Evolutionary conservation across 2,329 filamentous ascomycete species (phyloP).

Genomic region (Alternaria dauci): DNA sequence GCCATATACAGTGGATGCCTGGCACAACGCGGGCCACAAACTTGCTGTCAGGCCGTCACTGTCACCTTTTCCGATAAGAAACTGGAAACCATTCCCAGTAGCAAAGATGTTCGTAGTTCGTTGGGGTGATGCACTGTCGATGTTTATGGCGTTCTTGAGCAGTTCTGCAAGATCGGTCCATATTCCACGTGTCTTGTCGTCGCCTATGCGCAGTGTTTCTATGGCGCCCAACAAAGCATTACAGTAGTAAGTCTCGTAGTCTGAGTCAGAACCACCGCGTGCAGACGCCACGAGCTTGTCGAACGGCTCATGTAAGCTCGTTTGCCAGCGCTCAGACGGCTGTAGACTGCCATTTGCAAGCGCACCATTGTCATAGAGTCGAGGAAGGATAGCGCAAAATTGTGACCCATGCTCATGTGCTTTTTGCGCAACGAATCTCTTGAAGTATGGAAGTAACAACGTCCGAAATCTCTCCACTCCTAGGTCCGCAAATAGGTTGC

Average conservation of each 20-base stretch:
- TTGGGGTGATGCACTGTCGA: slow-evolving; percentile 1
- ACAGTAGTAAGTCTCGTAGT: slow-evolving; percentile 33
- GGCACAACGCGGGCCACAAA: slow-evolving; percentile 71
- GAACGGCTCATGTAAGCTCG: slow-evolving; percentile 71
- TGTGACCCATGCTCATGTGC: slow-evolving; percentile 43
- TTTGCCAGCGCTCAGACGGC: slow-evolving; percentile 42
- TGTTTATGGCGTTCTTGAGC: slow-evolving; percentile 28
- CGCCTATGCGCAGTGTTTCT: slow-evolving; percentile 29
- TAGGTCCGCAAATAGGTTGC: slow-evolving; percentile 78
- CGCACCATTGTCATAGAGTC: slow-evolving; percentile 33
- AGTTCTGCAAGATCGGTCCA: slow-evolving; percentile 31
- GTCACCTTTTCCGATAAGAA: slow-evolving; percentile 69
- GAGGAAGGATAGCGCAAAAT: slow-evolving; percentile 43
- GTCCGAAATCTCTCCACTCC: slow-evolving; percentile 77
- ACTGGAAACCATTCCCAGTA: slow-evolving; percentile 75
- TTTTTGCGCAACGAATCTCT: slow-evolving; percentile 74
- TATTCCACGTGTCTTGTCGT: slow-evolving; percentile 31
- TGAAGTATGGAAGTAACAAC: slow-evolving; percentile 81
- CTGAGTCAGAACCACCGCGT: slow-evolving; percentile 17
- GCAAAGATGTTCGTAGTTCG: slow-evolving; percentile 64
- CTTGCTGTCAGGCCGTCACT: slow-evolving; percentile 59
- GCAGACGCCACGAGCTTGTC: slow-evolving; percentile 57
- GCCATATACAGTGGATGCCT: slow-evolving; percentile 71
- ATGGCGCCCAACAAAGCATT: slow-evolving; percentile 43
- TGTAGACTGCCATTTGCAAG: slow-evolving; percentile 30